These are phyloP conservation scores for Pisolithus microcarpus DNA, from an alignment of 768 basidiomycete species.

Conservation along the genomic window DNA sequence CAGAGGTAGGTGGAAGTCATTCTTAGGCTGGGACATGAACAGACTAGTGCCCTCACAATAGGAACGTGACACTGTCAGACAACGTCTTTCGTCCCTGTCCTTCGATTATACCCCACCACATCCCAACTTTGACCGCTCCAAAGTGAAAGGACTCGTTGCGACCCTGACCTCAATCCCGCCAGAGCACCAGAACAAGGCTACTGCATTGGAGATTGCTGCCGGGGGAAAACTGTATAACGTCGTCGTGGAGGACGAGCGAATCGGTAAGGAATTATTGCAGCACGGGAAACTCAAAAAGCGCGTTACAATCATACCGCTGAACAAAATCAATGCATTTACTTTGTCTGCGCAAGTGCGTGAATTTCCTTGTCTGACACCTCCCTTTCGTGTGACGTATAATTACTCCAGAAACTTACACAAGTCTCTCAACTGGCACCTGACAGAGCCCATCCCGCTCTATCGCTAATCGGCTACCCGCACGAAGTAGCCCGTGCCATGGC, in stretches of 20 bases:
- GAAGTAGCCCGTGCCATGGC: conserved; percentile 86
- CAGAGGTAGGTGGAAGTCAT: conserved; percentile 46
- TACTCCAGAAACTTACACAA: conserved; percentile 60
- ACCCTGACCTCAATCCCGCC: conserved; percentile 73
- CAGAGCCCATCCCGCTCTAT: conserved; percentile 82
- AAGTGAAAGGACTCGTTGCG: conserved; percentile 90
- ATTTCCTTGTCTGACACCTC: neutral
- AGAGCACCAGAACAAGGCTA: conserved; percentile 69
- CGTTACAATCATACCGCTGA: conserved; percentile 90
- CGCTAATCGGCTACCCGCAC: conserved; percentile 73
- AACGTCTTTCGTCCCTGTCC: conserved; percentile 61
- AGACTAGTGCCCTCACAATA: conserved; percentile 23
- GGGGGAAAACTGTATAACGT: conserved; percentile 89
- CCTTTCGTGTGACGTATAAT: neutral
- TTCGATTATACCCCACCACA: conserved; percentile 78
- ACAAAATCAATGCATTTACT: conserved; percentile 71
- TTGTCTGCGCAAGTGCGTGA: conserved; percentile 41
- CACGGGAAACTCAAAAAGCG: conserved; percentile 75
- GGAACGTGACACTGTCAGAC: conserved; percentile 63
- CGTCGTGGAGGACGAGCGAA: conserved; percentile 84
- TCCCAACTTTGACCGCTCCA: conserved; percentile 72
- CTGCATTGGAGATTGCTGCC: conserved; percentile 89
- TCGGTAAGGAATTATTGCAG: conserved; percentile 79
- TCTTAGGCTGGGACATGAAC: neutral
- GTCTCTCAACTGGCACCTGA: conserved; percentile 68